Percentiles rank a stretch among this genome's conserved stretches.
phyloP scores from a whole-genome alignment of 371 early-diverging fungal species.

The Mucor ambiguus region DNA sequence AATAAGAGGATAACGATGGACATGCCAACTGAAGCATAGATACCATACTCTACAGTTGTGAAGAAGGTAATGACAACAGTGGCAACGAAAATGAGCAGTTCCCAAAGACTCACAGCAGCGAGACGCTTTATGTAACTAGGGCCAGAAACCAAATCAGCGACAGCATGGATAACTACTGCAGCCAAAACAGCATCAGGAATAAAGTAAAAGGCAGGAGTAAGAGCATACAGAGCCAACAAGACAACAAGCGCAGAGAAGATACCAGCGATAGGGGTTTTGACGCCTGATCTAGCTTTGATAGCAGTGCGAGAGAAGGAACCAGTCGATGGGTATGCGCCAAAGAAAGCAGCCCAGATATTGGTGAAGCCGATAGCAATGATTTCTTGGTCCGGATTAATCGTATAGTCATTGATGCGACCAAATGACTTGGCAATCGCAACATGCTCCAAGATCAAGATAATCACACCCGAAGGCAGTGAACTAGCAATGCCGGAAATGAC shows the following conservation, averaged over 20 bases:
- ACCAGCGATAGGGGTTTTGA: constrained; percentile 81
- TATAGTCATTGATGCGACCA: constrained; percentile 64
- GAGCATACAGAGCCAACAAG: constrained; percentile 74
- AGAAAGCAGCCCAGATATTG: constrained; percentile 81
- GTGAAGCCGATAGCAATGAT: constrained; percentile 84
- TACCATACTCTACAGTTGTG: constrained; percentile 71
- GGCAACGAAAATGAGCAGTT: constrained; percentile 49
- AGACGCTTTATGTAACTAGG: constrained; percentile 38
- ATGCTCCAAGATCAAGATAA: constrained; percentile 81
- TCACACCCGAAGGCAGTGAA: constrained; percentile 62
- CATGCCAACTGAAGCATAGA: constrained; percentile 66
- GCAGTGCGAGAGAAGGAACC: constrained; percentile 63
- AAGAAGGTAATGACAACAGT: constrained; percentile 70
- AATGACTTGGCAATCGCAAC: constrained; percentile 76
- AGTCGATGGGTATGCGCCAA: constrained; percentile 64
- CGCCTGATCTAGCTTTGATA: constrained; percentile 80
- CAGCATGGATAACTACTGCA: constrained; percentile 80
- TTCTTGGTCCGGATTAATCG: constrained; percentile 76
- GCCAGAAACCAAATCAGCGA: constrained; percentile 59
- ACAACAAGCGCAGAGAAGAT: constrained; percentile 77
- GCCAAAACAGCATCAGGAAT: constrained; percentile 80
- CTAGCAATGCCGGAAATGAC: constrained; percentile 46
- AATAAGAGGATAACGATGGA: constrained; percentile 66
- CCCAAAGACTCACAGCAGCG: constrained; percentile 55
- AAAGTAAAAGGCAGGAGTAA: too few relatives aligned